A percentile compares a stretch with the other conserved stretches of the same genome.
Conservation (phyloP, 23 red algal species). For the Gracilaria caudata region DNA sequence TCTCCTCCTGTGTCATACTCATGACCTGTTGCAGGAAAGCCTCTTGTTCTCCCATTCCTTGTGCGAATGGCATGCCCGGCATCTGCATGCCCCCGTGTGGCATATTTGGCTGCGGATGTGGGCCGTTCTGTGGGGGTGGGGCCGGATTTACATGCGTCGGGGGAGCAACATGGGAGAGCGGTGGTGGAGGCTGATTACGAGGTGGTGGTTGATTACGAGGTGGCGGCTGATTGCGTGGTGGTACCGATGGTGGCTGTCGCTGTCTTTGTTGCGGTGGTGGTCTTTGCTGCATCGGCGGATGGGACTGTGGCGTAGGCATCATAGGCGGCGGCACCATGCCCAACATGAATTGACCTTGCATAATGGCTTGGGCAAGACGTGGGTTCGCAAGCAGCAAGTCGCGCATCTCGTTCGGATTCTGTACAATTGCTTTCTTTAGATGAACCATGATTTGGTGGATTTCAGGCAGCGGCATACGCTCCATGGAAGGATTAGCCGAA, state of each 20-base stretch:
- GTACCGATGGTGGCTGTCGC: conserved; percentile 1
- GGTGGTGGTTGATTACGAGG: conserved; percentile 14
- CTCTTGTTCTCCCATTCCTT: conserved; percentile 55
- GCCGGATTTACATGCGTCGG: neutral
- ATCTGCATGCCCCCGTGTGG: conserved; percentile 18
- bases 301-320: conserved; percentile 38
- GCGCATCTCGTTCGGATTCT: conserved; percentile 80
- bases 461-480: conserved; percentile 56
- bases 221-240: conserved; percentile 33
- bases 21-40: conserved; percentile 74
- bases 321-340: conserved; percentile 79
- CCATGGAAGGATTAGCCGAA: conserved; percentile 55
- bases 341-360: conserved; percentile 88
- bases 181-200: neutral
- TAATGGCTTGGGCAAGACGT: conserved; percentile 77
- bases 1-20: conserved; percentile 80
- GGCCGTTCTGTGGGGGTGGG: conserved; percentile 23
- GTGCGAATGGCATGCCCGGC: conserved; percentile 19
- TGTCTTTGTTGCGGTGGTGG: conserved; percentile 21
- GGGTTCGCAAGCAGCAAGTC: conserved; percentile 75
- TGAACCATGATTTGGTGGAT: conserved; percentile 86
- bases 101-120: conserved; percentile 21
- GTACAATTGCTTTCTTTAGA: conserved; percentile 73
- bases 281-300: conserved; percentile 28
- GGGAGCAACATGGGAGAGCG: conserved; percentile 17